Evolutionary conservation across 2,329 filamentous ascomycete species (phyloP).

Genomic region (Escovopsis sp.): DNA sequence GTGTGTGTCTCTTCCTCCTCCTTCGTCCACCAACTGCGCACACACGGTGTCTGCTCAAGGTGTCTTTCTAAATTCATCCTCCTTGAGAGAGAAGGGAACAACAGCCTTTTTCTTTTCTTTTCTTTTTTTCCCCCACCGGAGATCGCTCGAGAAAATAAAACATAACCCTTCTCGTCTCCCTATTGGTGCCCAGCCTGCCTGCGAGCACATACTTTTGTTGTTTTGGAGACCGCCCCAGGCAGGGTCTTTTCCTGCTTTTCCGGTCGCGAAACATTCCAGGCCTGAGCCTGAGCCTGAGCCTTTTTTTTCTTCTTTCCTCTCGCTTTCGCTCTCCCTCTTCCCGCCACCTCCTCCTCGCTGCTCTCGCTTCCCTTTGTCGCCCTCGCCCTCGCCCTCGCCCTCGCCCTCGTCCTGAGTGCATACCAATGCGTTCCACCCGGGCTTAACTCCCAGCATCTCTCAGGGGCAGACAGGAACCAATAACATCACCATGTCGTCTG

Average conservation of each 20-base stretch:
- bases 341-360: too few species aligned
- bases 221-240: background rate
- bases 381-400: conserved; percentile 9
- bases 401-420: conserved; percentile 14
- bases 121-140: background rate
- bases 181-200: background rate
- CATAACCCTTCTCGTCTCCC: background rate
- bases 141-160: too few species aligned
- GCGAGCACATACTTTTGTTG: too few species aligned
- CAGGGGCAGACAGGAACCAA: conserved; percentile 6
- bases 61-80: too few species aligned
- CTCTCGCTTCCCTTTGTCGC: conserved; percentile 8
- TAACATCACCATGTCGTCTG: conserved; percentile 21
- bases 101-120: background rate
- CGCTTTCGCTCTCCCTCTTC: too few species aligned
- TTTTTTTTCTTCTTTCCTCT: conserved; percentile 8
- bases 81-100: too few species aligned
- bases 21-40: too few species aligned
- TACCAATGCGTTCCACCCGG: conserved; percentile 19
- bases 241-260: background rate
- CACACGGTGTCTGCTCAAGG: too few species aligned
- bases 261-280: conserved; percentile 15
- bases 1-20: too few species aligned
- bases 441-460: conserved; percentile 8
- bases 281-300: conserved; percentile 5